Evolutionary conservation across 306 rosid species (phyloP).

Genomic region (Ormosia emarginata): DNA sequence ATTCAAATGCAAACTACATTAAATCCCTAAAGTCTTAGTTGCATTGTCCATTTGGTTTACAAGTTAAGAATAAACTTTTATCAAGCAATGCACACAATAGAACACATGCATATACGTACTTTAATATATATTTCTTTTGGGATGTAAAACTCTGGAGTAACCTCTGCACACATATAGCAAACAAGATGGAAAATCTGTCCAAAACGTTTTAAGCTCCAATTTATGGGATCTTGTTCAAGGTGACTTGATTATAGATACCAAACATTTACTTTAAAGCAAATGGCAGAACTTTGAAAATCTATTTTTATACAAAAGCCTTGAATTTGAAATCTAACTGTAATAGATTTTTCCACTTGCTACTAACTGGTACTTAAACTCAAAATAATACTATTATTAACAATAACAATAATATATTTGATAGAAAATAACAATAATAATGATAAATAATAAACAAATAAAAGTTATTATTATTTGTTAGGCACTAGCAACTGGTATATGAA

Average conservation of each 20-base stretch:
- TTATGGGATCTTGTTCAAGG: background rate
- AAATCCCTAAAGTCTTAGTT: background rate
- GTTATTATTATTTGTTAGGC: background rate
- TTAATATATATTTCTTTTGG: background rate
- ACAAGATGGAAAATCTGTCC: background rate
- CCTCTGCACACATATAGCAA: conserved; percentile 7
- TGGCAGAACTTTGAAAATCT: background rate
- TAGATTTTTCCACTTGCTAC: background rate
- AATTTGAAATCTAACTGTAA: background rate
- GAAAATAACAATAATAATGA: background rate
- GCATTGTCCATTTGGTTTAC: background rate
- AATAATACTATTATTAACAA: background rate
- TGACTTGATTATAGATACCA: background rate
- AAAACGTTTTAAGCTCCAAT: background rate
- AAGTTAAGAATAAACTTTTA: background rate
- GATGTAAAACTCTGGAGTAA: background rate
- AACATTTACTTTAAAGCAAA: background rate
- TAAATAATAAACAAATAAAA: conserved; percentile 1
- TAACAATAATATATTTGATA: background rate
- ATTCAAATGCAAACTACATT: background rate
- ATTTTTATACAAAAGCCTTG: background rate
- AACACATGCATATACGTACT: background rate
- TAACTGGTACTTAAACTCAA: conserved; percentile 9
- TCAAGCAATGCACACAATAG: conserved; percentile 9
- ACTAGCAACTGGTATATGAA: background rate